Percentiles rank a stretch among this genome's conserved stretches.
These are phyloP conservation scores for Monosporozyma aquatica DNA, from an alignment of 805 yeast species.

Conservation along the genomic window DNA sequence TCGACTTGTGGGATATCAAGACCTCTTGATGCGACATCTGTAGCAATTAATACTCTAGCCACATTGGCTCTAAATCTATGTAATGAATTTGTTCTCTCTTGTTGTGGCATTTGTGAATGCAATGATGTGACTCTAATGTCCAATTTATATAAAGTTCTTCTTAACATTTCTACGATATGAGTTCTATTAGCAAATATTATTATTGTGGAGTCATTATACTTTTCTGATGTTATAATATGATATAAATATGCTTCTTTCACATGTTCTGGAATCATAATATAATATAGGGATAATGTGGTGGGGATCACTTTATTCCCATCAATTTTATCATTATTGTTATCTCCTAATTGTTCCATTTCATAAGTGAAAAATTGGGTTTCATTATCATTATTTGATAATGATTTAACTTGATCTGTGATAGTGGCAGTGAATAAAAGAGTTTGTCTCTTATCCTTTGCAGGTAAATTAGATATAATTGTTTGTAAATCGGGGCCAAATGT, in stretches of 20 bases:
- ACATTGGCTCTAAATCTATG: constrained; percentile 93
- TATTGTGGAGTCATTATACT: constrained; percentile 56
- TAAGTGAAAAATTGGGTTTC: constrained; percentile 35
- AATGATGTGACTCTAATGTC: constrained; percentile 80
- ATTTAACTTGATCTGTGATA: constrained; percentile 82
- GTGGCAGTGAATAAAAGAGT: constrained; percentile 93
- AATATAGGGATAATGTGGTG: constrained; percentile 51
- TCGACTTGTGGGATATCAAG: constrained; percentile 91
- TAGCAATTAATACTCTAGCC: constrained; percentile 85
- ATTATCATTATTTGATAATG: constrained; percentile 41
- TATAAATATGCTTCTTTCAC: constrained; percentile 86
- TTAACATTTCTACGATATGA: constrained; percentile 75
- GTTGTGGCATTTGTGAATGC: constrained; percentile 91
- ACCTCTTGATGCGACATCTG: constrained; percentile 97
- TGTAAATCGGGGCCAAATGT: constrained; percentile 75
- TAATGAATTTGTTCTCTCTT: constrained; percentile 80
- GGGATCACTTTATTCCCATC: constrained; percentile 63
- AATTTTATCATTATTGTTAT: background rate
- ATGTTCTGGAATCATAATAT: constrained; percentile 72
- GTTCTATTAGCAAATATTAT: constrained; percentile 91
- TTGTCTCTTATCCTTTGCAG: constrained; percentile 66
- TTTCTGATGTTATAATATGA: constrained; percentile 53
- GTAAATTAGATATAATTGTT: constrained; percentile 62
- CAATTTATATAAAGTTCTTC: constrained; percentile 64
- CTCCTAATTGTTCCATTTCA: constrained; percentile 6